Evolutionary conservation across 768 basidiomycete species (phyloP).

Genomic region (Kwoniella pini): DNA sequence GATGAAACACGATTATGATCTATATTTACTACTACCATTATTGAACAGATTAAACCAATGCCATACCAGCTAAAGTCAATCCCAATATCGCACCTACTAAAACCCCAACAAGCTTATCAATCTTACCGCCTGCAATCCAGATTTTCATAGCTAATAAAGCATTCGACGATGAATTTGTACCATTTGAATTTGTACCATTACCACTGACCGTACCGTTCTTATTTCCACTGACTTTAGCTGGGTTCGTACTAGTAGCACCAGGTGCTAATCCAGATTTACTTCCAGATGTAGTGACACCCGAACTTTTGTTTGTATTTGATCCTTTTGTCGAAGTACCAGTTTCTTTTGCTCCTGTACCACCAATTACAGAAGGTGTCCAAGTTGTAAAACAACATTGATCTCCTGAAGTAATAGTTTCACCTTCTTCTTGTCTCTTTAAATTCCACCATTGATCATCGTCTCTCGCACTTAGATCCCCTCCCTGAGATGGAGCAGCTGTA

Average conservation of each 20-base stretch:
- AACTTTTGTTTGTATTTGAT: neutral
- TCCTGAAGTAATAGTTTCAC: conserved; percentile 28
- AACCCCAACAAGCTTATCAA: neutral
- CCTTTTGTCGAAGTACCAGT: conserved; percentile 4
- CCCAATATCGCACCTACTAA: neutral
- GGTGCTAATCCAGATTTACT: too few species aligned
- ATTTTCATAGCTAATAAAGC: neutral
- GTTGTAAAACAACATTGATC: conserved; percentile 49
- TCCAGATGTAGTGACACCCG: neutral
- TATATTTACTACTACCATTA: too few species aligned
- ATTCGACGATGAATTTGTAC: neutral
- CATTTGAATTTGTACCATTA: conserved; percentile 16
- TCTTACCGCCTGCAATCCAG: neutral
- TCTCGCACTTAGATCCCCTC: neutral
- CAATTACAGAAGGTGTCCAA: conserved; percentile 40
- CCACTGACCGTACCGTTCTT: neutral
- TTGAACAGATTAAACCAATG: neutral
- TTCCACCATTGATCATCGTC: neutral
- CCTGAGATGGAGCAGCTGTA: conserved; percentile 2
- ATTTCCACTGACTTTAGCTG: neutral
- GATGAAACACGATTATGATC: too few species aligned
- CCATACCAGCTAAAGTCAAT: conserved; percentile 6
- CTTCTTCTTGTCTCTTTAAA: neutral
- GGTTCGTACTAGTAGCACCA: too few species aligned
- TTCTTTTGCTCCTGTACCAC: conserved; percentile 12